phyloP scores from a whole-genome alignment of 2,329 filamentous ascomycete genomes.

The Fusarium nygamai region DNA sequence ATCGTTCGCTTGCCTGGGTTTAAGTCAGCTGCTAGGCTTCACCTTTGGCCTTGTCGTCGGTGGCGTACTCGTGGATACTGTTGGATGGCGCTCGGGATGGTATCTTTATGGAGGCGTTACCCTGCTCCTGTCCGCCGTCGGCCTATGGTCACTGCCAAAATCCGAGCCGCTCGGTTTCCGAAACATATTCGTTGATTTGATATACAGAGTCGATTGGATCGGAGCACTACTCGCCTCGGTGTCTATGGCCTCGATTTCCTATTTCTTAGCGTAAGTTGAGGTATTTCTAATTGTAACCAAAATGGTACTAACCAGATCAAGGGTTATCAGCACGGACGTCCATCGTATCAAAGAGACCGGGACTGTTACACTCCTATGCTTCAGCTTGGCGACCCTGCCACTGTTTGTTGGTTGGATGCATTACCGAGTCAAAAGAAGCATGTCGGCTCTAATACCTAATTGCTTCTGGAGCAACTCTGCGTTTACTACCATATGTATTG shows the following conservation, averaged over 20 bases:
- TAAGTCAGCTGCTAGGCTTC: slow-evolving; percentile 47
- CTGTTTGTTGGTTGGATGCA: not conserved
- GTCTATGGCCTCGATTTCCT: slow-evolving; percentile 14
- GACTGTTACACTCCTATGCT: not conserved
- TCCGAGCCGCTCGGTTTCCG: not conserved
- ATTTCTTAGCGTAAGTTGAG: slow-evolving; percentile 14
- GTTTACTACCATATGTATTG: not conserved
- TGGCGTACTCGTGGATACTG: slow-evolving; percentile 53
- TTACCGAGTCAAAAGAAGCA: not conserved
- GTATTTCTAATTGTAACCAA: not conserved
- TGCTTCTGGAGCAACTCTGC: not conserved
- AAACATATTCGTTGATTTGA: not conserved
- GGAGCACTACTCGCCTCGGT: slow-evolving; percentile 13
- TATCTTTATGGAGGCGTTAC: slow-evolving; percentile 42
- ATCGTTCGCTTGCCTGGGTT: not conserved
- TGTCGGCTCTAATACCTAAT: not conserved
- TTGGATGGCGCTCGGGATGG: slow-evolving; percentile 55
- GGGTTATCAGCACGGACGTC: not conserved
- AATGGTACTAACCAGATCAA: not conserved
- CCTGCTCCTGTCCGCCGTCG: not conserved
- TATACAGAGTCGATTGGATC: slow-evolving; percentile 14
- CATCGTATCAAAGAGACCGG: not conserved
- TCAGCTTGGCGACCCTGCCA: not conserved
- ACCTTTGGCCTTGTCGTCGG: slow-evolving; percentile 56
- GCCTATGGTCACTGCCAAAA: not conserved